Percentiles rank a stretch among this genome's conserved stretches.
These are phyloP conservation scores for Lizonia empirigonia DNA, from an alignment of 2,329 filamentous ascomycete genomes.

Conservation along the genomic window DNA sequence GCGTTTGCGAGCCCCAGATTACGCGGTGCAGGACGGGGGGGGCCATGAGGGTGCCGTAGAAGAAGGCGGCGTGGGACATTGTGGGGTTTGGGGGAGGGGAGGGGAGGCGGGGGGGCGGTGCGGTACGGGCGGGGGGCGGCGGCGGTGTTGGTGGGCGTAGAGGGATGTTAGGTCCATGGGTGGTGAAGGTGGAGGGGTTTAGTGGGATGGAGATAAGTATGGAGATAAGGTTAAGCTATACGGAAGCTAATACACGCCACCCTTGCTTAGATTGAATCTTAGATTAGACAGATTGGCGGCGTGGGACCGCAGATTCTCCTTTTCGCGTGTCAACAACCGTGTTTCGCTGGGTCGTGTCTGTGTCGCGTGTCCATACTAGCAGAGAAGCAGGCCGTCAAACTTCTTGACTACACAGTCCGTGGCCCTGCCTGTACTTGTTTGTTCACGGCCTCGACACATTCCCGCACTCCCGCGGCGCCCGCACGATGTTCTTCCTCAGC, in stretches of 20 bases:
- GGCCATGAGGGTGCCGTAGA: constrained; percentile 81
- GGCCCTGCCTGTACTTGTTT: too few species aligned
- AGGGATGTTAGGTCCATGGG: constrained; percentile 17
- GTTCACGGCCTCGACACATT: background rate
- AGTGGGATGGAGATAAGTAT: constrained; percentile 20
- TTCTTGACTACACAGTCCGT: too few species aligned
- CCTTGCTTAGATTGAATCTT: constrained; percentile 12
- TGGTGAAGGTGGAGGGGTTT: constrained; percentile 18
- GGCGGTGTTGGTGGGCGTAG: constrained; percentile 13
- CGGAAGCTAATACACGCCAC: constrained; percentile 34
- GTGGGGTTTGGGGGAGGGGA: background rate
- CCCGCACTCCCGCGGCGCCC: constrained; percentile 14
- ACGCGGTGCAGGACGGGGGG: constrained; percentile 84
- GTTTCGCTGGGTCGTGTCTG: background rate
- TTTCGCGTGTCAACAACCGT: constrained; percentile 1
- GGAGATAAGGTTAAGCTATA: constrained; percentile 19
- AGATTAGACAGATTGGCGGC: background rate
- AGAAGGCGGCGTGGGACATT: constrained; percentile 62
- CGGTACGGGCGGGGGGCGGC: background rate
- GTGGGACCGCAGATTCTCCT: constrained; percentile 7
- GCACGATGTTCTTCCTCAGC: constrained; percentile 45
- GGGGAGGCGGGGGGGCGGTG: background rate
- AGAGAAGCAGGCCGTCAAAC: too few species aligned
- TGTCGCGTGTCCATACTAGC: background rate
- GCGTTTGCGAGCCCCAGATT: constrained; percentile 67